A percentile compares a stretch with the other conserved stretches of the same genome.
These are phyloP conservation scores for Nissolia schottii DNA, from an alignment of 306 rosid species.

Conservation along the genomic window DNA sequence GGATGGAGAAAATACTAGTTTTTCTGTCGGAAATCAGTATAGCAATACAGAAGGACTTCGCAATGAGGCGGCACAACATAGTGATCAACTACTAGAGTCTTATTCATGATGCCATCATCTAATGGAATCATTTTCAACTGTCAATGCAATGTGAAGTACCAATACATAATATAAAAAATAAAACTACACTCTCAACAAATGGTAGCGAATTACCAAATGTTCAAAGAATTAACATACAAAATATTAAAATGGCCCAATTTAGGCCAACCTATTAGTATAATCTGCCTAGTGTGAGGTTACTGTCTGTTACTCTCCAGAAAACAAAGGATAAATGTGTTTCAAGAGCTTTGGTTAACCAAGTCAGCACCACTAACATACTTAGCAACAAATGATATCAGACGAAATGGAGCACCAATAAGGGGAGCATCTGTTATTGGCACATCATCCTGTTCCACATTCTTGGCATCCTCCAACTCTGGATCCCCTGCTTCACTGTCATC, in stretches of 20 bases:
- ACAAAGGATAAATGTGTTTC: constrained; percentile 32
- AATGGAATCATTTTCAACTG: neutral
- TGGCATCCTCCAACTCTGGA: constrained; percentile 31
- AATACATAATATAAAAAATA: constrained; percentile 2
- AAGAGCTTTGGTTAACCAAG: constrained; percentile 49
- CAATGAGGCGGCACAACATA: neutral
- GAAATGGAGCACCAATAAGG: constrained; percentile 85
- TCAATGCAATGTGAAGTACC: neutral
- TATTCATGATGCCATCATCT: neutral
- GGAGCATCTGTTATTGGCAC: constrained; percentile 81
- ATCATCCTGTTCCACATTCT: constrained; percentile 31
- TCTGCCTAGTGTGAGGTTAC: constrained; percentile 26
- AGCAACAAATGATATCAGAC: constrained; percentile 78
- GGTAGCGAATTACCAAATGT: constrained; percentile 12
- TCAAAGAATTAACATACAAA: constrained; percentile 32
- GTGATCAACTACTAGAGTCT: neutral
- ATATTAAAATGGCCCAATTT: constrained; percentile 22
- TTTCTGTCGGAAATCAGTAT: neutral
- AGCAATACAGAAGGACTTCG: neutral
- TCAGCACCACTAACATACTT: constrained; percentile 91
- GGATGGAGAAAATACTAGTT: neutral
- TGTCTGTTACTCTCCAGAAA: neutral
- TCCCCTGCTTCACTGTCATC: constrained; percentile 44
- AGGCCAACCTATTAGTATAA: constrained; percentile 30
- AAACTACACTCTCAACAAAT: neutral